Base-by-base conservation (phyloP, 164 flowering plant species). In the Akebia trifoliata region DNA sequence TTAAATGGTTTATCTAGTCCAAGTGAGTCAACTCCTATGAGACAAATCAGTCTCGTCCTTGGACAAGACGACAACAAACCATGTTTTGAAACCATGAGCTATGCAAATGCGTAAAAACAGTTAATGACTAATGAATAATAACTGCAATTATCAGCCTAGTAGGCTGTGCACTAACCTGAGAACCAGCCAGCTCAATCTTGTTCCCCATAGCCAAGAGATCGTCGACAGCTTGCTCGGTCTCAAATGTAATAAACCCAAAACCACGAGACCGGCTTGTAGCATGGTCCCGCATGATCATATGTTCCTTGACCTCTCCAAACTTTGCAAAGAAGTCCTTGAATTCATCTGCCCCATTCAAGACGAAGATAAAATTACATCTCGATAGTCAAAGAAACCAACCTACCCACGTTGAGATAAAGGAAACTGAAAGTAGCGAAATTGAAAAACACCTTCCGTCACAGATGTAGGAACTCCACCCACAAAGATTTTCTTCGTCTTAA, bases 401-500 rank as follows among this genome's bases (percentile, higher is more conserved):
- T 11, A 54, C 30, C 24, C 24, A 22, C 18, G 28, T 14, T 46
- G 10, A 20, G 40, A 36, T 8, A 25, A 29, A 40, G 37, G 38
- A 38, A 58, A 14, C 44, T 28, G 5, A 37, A 21, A 22, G 1
- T 22, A 2, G 51, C 21, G 2, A 48, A 17, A 21, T 6, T 24
- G 5, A 39, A 57, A 10, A 57, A 29, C 28, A 90, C 97, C 95
- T 63, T 90, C 97, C 35, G 54, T 65, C 8, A 90, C 67, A 1
- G 78, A 31, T 30, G 89, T 59, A 20, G 95, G 97, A 69, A 90
- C 76, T 25, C 97, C 95, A 52, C 97, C 97, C 3, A 90, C 92
- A 74, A 90, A 87, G 7, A 87, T 85, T 79, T 87, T 90, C 73
- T 76, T 90, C 0, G 97, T 90, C 77, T 74, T 87, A 63, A 85